These are phyloP conservation scores for Aspergillus cejpii DNA, from an alignment of 2,329 filamentous ascomycete genomes.

Conservation along the genomic window DNA sequence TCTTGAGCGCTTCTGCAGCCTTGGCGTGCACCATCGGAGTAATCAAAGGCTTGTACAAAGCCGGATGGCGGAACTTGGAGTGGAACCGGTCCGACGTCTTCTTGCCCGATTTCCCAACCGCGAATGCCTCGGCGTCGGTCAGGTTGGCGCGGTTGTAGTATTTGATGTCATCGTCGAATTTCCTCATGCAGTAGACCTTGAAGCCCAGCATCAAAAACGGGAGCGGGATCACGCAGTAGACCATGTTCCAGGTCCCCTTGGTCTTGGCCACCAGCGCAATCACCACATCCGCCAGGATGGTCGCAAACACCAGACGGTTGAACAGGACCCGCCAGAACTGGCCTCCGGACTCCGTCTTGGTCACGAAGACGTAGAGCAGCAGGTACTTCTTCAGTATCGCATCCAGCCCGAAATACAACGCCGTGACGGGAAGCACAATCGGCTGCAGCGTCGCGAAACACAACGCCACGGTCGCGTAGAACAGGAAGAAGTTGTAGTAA, in stretches of 20 bases:
- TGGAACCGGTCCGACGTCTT: slow-evolving; percentile 56
- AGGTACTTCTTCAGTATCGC: slow-evolving; percentile 92
- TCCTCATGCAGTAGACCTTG: slow-evolving; percentile 72
- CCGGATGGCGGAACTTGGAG: slow-evolving; percentile 82
- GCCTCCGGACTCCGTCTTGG: slow-evolving; percentile 92
- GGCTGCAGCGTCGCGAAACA: slow-evolving; percentile 82
- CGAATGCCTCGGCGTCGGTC: slow-evolving; percentile 44
- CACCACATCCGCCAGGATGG: slow-evolving; percentile 70
- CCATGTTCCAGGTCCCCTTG: slow-evolving; percentile 58
- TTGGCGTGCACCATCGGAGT: slow-evolving; percentile 94
- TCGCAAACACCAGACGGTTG: slow-evolving; percentile 84
- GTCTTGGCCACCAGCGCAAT: slow-evolving; percentile 70
- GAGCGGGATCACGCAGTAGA: slow-evolving; percentile 65
- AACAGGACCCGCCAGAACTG: slow-evolving; percentile 86
- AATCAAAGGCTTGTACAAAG: slow-evolving; percentile 78
- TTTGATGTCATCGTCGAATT: slow-evolving; percentile 71
- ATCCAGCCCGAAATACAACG: slow-evolving; percentile 83
- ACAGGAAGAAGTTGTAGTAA: slow-evolving; percentile 98
- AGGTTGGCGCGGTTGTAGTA: slow-evolving; percentile 68
- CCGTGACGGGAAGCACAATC: slow-evolving; percentile 75
- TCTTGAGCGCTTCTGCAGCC: slow-evolving; percentile 76
- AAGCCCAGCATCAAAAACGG: slow-evolving; percentile 73
- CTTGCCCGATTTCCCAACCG: slow-evolving; percentile 31
- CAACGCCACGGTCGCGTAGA: slow-evolving; percentile 82
- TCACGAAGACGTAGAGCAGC: slow-evolving; percentile 88